phyloP scores from a whole-genome alignment of 2,329 filamentous ascomycete genomes.

The Fragosphaeria purpurea region DNA sequence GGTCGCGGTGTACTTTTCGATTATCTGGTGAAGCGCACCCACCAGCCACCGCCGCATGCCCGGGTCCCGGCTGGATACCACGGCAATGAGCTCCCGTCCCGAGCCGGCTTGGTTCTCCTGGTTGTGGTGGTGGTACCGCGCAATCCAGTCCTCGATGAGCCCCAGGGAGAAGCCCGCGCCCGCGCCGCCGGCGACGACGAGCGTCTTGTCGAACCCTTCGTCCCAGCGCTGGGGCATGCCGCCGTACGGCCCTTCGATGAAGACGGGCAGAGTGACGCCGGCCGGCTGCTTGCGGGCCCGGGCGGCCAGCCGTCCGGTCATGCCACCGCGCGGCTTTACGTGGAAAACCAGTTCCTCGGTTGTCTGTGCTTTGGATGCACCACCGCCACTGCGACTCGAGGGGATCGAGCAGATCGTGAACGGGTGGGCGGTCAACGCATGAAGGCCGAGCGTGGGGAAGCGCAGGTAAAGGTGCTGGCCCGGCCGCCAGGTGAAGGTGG shows the following conservation, averaged over 20 bases:
- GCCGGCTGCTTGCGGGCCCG: conserved; percentile 26
- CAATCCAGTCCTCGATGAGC: conserved; percentile 31
- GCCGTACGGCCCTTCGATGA: conserved; percentile 51
- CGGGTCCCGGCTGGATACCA: conserved; percentile 21
- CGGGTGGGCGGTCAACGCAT: conserved; percentile 11
- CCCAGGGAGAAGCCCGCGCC: conserved; percentile 43
- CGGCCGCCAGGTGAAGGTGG: conserved; percentile 34
- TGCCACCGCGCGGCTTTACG: conserved; percentile 36
- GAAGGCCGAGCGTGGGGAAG: conserved; percentile 7
- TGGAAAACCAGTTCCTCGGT: conserved; percentile 40
- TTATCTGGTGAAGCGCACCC: conserved; percentile 16
- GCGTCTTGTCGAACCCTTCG: conserved; percentile 27
- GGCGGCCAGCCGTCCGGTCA: conserved; percentile 36
- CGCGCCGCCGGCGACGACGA: conserved; percentile 46
- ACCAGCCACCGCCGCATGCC: conserved; percentile 20
- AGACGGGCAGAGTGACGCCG: conserved; percentile 28
- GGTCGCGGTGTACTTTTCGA: conserved; percentile 14
- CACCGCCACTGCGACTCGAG: conserved; percentile 9
- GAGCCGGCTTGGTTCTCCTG: neutral
- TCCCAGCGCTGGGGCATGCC: conserved; percentile 32
- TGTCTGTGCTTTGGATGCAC: too few relatives aligned
- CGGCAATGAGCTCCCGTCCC: conserved; percentile 11
- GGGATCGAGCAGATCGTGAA: conserved; percentile 12
- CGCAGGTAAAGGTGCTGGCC: conserved; percentile 37
- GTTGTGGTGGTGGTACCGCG: neutral